Conservation (phyloP, 192 early-diverging fungal genomes). For the Oehlia diaphana region DNA sequence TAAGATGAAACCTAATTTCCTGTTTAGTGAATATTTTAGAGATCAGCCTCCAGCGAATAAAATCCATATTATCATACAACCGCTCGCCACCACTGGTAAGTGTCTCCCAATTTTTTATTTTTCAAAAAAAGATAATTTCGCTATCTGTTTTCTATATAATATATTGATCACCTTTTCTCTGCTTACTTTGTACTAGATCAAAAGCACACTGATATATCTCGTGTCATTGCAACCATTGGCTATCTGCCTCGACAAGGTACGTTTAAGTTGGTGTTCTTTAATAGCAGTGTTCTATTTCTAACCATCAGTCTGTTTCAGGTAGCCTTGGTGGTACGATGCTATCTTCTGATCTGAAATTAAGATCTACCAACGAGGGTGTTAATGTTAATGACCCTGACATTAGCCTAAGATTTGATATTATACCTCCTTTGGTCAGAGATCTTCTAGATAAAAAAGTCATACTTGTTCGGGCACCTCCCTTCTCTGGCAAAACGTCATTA, state of each 20-base stretch:
- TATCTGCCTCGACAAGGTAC: background rate
- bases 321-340: background rate
- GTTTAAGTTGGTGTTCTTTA: background rate
- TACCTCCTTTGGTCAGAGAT: background rate
- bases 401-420: background rate
- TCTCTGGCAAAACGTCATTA: background rate
- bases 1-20: too few relatives aligned
- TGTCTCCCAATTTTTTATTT: background rate
- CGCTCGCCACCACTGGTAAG: background rate
- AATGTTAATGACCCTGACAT: background rate
- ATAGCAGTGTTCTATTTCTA: background rate
- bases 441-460: background rate
- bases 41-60: too few relatives aligned
- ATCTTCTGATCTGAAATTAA: background rate
- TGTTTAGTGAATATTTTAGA: too few relatives aligned
- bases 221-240: background rate
- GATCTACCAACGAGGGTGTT: background rate
- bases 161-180: background rate
- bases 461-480: conserved; percentile 9
- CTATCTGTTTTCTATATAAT: background rate
- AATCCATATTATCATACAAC: conserved; percentile 4
- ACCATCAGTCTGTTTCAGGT: background rate
- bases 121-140: background rate
- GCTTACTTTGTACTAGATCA: background rate
- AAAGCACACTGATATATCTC: background rate